phyloP scores from a whole-genome alignment of 2,329 filamentous ascomycete species.

The Alternaria metachromatica region DNA sequence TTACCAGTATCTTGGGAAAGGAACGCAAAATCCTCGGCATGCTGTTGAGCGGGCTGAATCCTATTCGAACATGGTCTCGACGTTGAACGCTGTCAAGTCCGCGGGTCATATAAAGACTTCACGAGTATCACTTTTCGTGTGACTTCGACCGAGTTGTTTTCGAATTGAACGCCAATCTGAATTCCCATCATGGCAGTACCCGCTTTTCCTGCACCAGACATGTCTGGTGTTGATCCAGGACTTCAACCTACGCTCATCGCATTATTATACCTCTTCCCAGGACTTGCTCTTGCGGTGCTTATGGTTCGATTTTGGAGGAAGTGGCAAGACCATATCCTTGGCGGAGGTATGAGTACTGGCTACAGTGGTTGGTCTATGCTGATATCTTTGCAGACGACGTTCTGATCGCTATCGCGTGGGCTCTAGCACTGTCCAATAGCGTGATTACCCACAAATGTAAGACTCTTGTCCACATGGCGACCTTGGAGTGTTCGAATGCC shows the following conservation, averaged over 20 bases:
- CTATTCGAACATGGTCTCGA: not conserved
- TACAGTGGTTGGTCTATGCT: slow-evolving; percentile 6
- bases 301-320: slow-evolving; percentile 23
- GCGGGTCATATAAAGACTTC: not conserved
- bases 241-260: slow-evolving; percentile 22
- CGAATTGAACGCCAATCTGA: not conserved
- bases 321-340: slow-evolving; percentile 17
- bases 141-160: not conserved
- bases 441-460: slow-evolving; percentile 26
- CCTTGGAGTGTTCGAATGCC: not conserved
- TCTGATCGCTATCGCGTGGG: slow-evolving; percentile 18
- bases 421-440: slow-evolving; percentile 14
- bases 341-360: slow-evolving; percentile 19
- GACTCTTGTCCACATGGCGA: not conserved
- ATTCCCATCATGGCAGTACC: not conserved
- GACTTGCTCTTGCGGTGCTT: slow-evolving; percentile 15
- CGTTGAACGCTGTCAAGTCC: not conserved
- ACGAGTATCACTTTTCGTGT: not conserved
- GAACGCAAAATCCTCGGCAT: not conserved
- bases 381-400: not conserved
- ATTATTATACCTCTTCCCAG: slow-evolving; percentile 19
- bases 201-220: slow-evolving; percentile 8
- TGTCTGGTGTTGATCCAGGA: slow-evolving; percentile 16
- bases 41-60: not conserved
- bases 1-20: not conserved